phyloP scores from a whole-genome alignment of 805 yeast genomes.

The Schwanniomyces polymorphus region DNA sequence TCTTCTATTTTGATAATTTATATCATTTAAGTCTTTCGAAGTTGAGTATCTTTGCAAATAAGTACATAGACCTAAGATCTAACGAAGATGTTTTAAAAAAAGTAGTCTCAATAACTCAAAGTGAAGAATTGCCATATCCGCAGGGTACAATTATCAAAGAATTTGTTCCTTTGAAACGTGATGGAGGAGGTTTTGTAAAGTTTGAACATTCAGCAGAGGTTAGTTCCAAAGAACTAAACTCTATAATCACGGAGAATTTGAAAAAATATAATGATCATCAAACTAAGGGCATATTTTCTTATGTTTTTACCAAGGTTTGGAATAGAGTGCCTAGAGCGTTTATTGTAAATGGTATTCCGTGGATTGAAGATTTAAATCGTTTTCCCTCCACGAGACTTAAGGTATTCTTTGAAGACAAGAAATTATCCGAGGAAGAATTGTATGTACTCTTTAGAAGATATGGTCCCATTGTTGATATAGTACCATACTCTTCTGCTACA shows the following conservation, averaged over 20 bases:
- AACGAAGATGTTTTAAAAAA: conserved; percentile 12
- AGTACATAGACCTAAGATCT: neutral
- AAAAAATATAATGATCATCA: conserved; percentile 14
- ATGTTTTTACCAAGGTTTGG: conserved; percentile 9
- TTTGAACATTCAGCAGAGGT: conserved; percentile 57
- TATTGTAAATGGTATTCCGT: conserved; percentile 88
- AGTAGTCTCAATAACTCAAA: conserved; percentile 6
- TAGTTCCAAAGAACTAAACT: conserved; percentile 53
- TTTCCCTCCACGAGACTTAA: conserved; percentile 64
- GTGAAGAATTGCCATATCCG: conserved; percentile 27
- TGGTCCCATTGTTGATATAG: conserved; percentile 77
- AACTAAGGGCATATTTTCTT: conserved; percentile 7
- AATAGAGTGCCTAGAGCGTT: conserved; percentile 50
- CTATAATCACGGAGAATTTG: conserved; percentile 49
- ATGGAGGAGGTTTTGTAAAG: conserved; percentile 93
- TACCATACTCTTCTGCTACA: conserved; percentile 51
- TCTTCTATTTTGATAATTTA: conserved; percentile 37
- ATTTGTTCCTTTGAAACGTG: conserved; percentile 71
- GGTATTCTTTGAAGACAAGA: conserved; percentile 74
- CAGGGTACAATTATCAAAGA: conserved; percentile 46
- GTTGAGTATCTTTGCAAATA: conserved; percentile 1
- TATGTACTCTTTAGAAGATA: conserved; percentile 83
- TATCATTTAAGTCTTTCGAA: conserved; percentile 17
- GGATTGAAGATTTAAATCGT: conserved; percentile 91
- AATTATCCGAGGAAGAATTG: conserved; percentile 75